These are phyloP conservation scores for Eucalyptus viminalis DNA, from an alignment of 345 rosid genomes.

Conservation along the genomic window DNA sequence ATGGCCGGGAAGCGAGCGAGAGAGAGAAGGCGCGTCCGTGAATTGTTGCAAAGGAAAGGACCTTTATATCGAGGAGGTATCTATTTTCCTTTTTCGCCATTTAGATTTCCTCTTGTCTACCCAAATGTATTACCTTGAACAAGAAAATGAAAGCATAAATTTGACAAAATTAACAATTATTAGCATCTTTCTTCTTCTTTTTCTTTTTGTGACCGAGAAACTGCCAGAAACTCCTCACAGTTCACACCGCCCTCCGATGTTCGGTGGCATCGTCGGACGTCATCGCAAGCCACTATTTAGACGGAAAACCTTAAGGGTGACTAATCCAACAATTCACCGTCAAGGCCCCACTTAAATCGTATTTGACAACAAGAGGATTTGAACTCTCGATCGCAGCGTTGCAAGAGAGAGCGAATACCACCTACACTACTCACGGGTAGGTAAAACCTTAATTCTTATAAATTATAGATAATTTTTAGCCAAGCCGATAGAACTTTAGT, in stretches of 20 bases:
- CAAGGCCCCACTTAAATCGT: too few species aligned
- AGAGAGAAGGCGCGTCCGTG: background rate
- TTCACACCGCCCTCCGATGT: too few species aligned
- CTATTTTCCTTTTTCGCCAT: background rate
- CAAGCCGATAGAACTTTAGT: background rate
- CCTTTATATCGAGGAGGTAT: background rate
- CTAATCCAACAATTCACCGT: too few species aligned
- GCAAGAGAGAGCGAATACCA: too few species aligned
- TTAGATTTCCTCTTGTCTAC: background rate
- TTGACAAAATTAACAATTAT: background rate
- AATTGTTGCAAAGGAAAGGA: background rate
- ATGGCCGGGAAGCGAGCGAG: background rate
- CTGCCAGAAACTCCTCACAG: too few species aligned
- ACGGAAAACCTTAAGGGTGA: too few species aligned
- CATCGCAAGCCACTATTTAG: too few species aligned
- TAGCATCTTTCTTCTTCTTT: background rate
- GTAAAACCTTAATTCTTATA: background rate
- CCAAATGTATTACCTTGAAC: background rate
- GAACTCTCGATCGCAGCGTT: too few species aligned
- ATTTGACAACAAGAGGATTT: too few species aligned
- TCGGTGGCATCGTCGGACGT: too few species aligned
- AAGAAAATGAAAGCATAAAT: background rate
- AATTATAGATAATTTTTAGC: background rate
- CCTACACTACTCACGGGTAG: too few species aligned
- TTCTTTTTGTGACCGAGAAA: too few species aligned